These are phyloP conservation scores for Aspergillus brunneoviolaceus DNA, from an alignment of 2,329 filamentous ascomycete species.

Conservation along the genomic window DNA sequence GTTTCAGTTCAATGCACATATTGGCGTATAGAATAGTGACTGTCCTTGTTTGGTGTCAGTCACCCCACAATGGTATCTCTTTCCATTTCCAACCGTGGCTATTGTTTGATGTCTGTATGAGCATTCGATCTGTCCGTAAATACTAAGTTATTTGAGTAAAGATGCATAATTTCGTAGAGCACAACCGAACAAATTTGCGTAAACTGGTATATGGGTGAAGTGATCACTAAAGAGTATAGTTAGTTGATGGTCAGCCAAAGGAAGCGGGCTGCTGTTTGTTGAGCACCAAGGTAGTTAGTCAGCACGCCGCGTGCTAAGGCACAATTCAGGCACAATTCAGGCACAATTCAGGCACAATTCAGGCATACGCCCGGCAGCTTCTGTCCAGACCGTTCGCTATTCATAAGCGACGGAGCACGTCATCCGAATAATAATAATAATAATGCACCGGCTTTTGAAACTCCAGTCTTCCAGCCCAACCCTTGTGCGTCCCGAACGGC, in stretches of 20 bases:
- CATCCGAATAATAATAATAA: constrained; percentile 18
- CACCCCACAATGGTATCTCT: background rate
- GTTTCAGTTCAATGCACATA: constrained; percentile 21
- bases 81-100: background rate
- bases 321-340: constrained; percentile 11
- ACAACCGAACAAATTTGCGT: too few relatives aligned
- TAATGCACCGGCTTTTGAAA: background rate
- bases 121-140: too few relatives aligned
- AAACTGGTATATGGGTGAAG: too few relatives aligned
- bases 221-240: too few relatives aligned
- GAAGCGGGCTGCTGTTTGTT: background rate
- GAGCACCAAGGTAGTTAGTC: too few relatives aligned
- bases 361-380: constrained; percentile 14
- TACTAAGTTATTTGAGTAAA: too few relatives aligned
- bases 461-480: background rate
- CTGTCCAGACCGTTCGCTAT: constrained; percentile 29
- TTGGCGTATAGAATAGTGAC: constrained; percentile 10
- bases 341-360: constrained; percentile 15
- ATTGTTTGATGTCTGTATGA: constrained; percentile 4
- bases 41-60: background rate
- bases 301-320: too few relatives aligned
- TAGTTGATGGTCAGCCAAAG: too few relatives aligned
- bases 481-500: background rate
- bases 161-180: too few relatives aligned
- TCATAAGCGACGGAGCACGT: constrained; percentile 37